A percentile compares a stretch with the other conserved stretches of the same genome.
Evolutionary conservation across 1,284 basidiomycete species (phyloP).

Genomic region (Rhodotorula sp.): DNA sequence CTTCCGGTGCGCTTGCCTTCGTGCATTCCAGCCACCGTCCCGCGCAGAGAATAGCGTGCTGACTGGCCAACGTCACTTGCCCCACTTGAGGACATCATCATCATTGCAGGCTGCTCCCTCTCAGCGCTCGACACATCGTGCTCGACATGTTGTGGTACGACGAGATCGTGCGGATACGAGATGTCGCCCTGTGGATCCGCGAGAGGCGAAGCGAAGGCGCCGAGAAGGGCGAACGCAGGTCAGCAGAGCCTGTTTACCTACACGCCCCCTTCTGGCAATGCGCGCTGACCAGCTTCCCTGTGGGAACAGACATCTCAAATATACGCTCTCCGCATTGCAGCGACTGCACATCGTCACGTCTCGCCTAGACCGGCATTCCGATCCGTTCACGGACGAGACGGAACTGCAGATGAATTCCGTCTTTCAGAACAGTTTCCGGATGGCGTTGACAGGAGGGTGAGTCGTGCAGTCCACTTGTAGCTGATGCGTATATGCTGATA

Average conservation of each 20-base stretch:
- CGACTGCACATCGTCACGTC: conserved; percentile 73
- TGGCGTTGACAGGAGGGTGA: conserved; percentile 86
- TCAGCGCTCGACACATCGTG: conserved; percentile 83
- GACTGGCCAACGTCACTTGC: neutral
- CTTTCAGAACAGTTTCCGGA: conserved; percentile 59
- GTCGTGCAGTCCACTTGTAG: conserved; percentile 44
- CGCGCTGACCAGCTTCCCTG: neutral
- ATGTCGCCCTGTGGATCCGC: conserved; percentile 81
- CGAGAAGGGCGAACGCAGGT: conserved; percentile 58
- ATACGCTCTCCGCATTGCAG: conserved; percentile 64
- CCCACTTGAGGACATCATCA: neutral
- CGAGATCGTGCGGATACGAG: conserved; percentile 61
- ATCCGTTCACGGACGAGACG: conserved; percentile 15
- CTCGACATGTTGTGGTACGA: conserved; percentile 93
- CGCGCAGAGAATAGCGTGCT: neutral
- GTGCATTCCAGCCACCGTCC: no score
- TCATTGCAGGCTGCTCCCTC: conserved; percentile 64
- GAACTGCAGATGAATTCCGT: conserved; percentile 68
- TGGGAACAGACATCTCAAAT: conserved; percentile 65
- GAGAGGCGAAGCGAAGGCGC: conserved; percentile 58
- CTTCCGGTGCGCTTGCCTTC: conserved; percentile 65
- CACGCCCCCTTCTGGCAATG: neutral
- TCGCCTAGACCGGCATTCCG: conserved; percentile 44
- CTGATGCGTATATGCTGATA: neutral
- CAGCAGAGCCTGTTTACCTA: conserved; percentile 38